These are phyloP conservation scores for Neostapfia colusana DNA, from an alignment of 176 grass and related monocot species.

Conservation along the genomic window DNA sequence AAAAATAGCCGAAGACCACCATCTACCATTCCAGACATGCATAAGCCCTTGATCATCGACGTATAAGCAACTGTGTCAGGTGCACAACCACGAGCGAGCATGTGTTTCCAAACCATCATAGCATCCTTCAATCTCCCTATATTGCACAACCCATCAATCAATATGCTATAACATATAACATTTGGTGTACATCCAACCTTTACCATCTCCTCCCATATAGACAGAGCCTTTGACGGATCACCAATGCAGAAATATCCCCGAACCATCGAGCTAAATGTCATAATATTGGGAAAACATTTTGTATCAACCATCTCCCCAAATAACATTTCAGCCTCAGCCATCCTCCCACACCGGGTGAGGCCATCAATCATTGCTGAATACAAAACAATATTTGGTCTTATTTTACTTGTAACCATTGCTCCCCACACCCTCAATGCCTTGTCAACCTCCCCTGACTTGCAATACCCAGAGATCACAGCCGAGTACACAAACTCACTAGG, in stretches of 20 bases:
- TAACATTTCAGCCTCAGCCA: constrained; percentile 56
- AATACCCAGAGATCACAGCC: constrained; percentile 65
- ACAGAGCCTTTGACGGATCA: constrained; percentile 51
- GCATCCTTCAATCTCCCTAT: constrained; percentile 75
- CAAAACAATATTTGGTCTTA: constrained; percentile 66
- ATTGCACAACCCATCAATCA: constrained; percentile 74
- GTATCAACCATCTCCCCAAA: constrained; percentile 60
- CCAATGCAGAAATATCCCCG: constrained; percentile 73
- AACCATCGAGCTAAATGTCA: constrained; percentile 78
- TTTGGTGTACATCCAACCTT: constrained; percentile 51
- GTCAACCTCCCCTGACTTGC: constrained; percentile 54
- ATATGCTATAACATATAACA: constrained; percentile 71
- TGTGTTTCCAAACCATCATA: constrained; percentile 98
- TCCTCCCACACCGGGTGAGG: constrained; percentile 55
- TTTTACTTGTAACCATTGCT: constrained; percentile 38
- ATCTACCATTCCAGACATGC: constrained; percentile 68
- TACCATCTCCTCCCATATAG: constrained; percentile 68
- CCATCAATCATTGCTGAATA: constrained; percentile 79
- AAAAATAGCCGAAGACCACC: constrained; percentile 64
- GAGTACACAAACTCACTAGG: constrained; percentile 85
- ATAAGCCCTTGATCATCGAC: constrained; percentile 90
- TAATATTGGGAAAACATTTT: constrained; percentile 67
- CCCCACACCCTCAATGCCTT: constrained; percentile 67
- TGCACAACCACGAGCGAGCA: constrained; percentile 58
- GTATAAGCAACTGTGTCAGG: constrained; percentile 82